Evolutionary conservation across 2,329 filamentous ascomycete species (phyloP), one percentile per base, ranked within the genome.

Genomic region (Harringtonia aguacate): DNA sequence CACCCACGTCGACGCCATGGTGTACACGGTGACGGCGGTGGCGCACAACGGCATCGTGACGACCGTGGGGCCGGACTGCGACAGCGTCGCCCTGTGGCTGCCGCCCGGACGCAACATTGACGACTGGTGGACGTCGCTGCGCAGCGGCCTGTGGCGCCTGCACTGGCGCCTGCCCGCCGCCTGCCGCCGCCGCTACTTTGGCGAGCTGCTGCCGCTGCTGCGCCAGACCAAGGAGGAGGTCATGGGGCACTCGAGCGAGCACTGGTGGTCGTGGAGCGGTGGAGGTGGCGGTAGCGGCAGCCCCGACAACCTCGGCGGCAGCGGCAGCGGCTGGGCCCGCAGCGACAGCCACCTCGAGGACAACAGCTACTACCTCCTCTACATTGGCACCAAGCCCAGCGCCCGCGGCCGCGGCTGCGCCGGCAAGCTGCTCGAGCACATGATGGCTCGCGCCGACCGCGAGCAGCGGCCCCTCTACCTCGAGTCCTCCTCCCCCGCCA

Each of bases 51-150:
- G 86, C 45, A 62, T 86, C 46, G 85, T 85, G 44, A 81, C 84
- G 37, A 79, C 81, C 44, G 78, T 85, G 49, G 86, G 86, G 17
- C 74, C 79, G 7, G 77, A 88, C 56, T 86, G 84, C 56, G 85
- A 86, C 52, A 81, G 78, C 50, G 80, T 92, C 44, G 84, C 84
- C 46, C 68, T 92, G 42, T 92, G 86, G 85, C 77, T 88, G 68
- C 81, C 81, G 15, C 86, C 84, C 1, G 82, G 81, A 43, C 71
- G 77, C 58, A 75, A 83, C 60, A 79, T 83, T 62, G 84, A 90
- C 61, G 79, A 81, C 61, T 79, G 76, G 68, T 72, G 75, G 66
- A 86, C 84, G 43, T 72, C 79, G 49, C 63, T 89, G 51, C 81
- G 84, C 50, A 83, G 75, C 56, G 86, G 86, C 48, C 75, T 87